Base-by-base conservation (phyloP, 768 basidiomycete species). In the Mycena chlorophos region DNA sequence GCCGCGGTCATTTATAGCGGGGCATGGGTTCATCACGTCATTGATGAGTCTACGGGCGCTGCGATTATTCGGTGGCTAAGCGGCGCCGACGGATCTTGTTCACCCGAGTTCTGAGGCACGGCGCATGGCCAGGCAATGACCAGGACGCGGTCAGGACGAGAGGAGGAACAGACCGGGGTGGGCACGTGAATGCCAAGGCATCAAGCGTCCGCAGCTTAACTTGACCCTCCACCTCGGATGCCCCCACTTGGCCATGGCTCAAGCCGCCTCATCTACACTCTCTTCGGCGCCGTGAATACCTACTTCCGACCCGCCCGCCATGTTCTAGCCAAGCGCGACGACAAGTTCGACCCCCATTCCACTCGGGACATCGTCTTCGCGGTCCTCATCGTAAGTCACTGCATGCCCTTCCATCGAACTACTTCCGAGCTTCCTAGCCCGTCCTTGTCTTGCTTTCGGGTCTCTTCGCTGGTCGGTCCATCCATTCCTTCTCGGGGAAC, bases 371-470 rank as follows among this genome's bases (percentile, higher is more conserved):
- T 77, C 58, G 69, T 70, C 49, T 79, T 79, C 49, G 76, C 68
- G 16, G 63, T 73, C 40, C 85, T 94, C 71, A 93, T 94, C 49
- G 60, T 61, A 23, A 42, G 60, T 57, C 31, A 14, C 46, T 28
- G 10, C 28, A 14, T 5, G 25, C 28, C 6, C 22, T 52, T 25
- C 12, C 17, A n/a, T 20, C 5, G 20, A 6, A 13, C 20, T 20
- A 19, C 48, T 38, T 53, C 39, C n/a, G 20, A 48, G 49, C 29
- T 52, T 37, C 45, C 5, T 19, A 61, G 60, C 93, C 93, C 52
- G 69, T 93, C 34, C 86, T 94, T 62, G 93, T 94, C 52, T 68
- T 92, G 48, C 66, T 89, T 61, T 94, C 89, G 54, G 92, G 92
- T 67, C 66, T 93, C 56, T 94, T 94, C 82, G 92, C 92, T 19